Evolutionary conservation across 345 rosid species (phyloP).

Genomic region (Acer campestre): DNA sequence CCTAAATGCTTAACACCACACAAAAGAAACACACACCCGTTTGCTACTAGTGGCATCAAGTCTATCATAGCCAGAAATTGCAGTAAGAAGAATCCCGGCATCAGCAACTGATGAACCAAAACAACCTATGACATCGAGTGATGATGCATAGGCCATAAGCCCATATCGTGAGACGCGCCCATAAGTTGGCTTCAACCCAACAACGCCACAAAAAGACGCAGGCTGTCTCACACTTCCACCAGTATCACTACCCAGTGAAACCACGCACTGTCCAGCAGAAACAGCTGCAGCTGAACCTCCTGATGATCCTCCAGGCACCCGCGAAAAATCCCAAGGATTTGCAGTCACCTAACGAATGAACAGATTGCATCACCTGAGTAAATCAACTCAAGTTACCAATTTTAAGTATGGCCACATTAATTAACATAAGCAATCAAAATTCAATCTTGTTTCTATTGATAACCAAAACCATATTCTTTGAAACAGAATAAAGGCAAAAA

Average conservation of each 20-base stretch:
- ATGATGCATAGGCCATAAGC: conserved; percentile 94
- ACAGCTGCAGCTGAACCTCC: conserved; percentile 98
- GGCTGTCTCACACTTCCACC: conserved; percentile 99
- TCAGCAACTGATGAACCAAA: conserved; percentile 86
- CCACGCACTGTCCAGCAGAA: conserved; percentile 86
- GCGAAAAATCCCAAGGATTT: conserved; percentile 90
- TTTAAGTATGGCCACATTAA: not conserved
- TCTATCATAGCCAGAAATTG: conserved; percentile 78
- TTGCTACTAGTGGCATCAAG: conserved; percentile 84
- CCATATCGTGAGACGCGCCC: conserved; percentile 97
- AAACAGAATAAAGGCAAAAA: not conserved
- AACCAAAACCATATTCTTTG: too few species aligned
- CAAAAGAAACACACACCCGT: conserved; percentile 42
- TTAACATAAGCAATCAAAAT: not conserved
- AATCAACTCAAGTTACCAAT: conserved; percentile 41
- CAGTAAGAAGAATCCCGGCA: conserved; percentile 82
- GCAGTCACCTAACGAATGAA: conserved; percentile 70
- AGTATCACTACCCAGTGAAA: conserved; percentile 96
- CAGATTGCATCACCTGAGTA: conserved; percentile 44
- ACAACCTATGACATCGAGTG: conserved; percentile 92
- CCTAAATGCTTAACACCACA: not conserved
- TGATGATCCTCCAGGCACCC: conserved; percentile 96
- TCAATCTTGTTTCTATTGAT: not conserved
- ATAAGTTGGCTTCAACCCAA: conserved; percentile 90
- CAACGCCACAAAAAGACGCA: conserved; percentile 94